These are phyloP conservation scores for Lecanicillium sp. DNA, from an alignment of 2,329 filamentous ascomycete species.

Conservation along the genomic window DNA sequence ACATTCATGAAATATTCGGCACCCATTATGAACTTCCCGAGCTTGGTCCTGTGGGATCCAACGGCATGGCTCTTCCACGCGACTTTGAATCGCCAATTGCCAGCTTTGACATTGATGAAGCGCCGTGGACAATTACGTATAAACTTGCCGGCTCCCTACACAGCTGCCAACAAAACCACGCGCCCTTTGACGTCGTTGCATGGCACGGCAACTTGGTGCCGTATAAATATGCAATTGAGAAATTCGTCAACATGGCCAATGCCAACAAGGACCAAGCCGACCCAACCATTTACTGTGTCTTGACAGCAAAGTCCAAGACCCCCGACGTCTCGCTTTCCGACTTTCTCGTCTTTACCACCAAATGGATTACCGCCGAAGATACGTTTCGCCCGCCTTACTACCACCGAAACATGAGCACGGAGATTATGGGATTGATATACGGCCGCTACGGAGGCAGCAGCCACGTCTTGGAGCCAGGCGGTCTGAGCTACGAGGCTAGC, in stretches of 20 bases:
- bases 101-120: conserved; percentile 45
- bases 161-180: conserved; percentile 51
- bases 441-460: conserved; percentile 23
- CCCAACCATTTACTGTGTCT: conserved; percentile 56
- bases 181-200: conserved; percentile 62
- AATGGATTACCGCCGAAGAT: conserved; percentile 53
- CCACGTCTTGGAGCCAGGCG: conserved; percentile 19
- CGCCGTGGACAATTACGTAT: conserved; percentile 48
- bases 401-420: conserved; percentile 50
- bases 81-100: conserved; percentile 59
- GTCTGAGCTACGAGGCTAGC: conserved; percentile 22
- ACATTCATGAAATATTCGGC: conserved; percentile 60
- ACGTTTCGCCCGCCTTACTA: conserved; percentile 61
- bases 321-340: conserved; percentile 50
- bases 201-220: conserved; percentile 65
- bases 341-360: conserved; percentile 59
- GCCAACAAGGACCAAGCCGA: conserved; percentile 58
- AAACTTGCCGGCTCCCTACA: conserved; percentile 57
- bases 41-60: conserved; percentile 57
- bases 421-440: conserved; percentile 46
- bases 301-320: conserved; percentile 48
- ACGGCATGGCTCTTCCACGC: conserved; percentile 54
- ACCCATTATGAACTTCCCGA: conserved; percentile 58
- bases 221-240: conserved; percentile 48
- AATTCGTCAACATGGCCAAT: conserved; percentile 49